Evolutionary conservation across 2,329 filamentous ascomycete species (phyloP).

Genomic region (Parasarocladium wereldwijsianum): DNA sequence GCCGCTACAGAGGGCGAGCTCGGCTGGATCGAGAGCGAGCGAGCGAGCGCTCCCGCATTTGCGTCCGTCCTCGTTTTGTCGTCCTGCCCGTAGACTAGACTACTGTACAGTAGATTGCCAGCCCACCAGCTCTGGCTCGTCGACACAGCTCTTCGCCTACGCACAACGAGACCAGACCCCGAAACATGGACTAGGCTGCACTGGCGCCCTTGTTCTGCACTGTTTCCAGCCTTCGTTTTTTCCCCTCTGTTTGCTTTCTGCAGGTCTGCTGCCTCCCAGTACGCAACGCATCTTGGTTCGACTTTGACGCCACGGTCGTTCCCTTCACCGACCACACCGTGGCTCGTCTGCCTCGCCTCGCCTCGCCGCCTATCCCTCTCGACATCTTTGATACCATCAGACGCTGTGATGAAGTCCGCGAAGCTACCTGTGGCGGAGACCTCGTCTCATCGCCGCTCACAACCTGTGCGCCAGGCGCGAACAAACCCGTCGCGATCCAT

Average conservation of each 20-base stretch:
- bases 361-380: conserved; percentile 10
- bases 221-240: background rate
- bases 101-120: no score
- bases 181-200: background rate
- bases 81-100: no score
- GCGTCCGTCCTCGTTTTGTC: no score
- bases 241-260: background rate
- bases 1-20: no score
- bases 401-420: conserved; percentile 36
- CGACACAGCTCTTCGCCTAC: no score
- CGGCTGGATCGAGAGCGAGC: no score
- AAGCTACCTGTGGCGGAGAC: conserved; percentile 28
- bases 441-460: conserved; percentile 41
- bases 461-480: conserved; percentile 50
- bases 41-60: no score
- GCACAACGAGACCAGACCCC: no score
- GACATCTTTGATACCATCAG: conserved; percentile 4
- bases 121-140: no score
- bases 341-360: conserved; percentile 3
- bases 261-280: background rate
- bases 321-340: conserved; percentile 1
- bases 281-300: background rate
- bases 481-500: conserved; percentile 46
- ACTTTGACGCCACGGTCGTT: no score
- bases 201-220: background rate